Base-by-base conservation (phyloP, 2,329 filamentous ascomycete genomes). In the Dendryphion nanum region DNA sequence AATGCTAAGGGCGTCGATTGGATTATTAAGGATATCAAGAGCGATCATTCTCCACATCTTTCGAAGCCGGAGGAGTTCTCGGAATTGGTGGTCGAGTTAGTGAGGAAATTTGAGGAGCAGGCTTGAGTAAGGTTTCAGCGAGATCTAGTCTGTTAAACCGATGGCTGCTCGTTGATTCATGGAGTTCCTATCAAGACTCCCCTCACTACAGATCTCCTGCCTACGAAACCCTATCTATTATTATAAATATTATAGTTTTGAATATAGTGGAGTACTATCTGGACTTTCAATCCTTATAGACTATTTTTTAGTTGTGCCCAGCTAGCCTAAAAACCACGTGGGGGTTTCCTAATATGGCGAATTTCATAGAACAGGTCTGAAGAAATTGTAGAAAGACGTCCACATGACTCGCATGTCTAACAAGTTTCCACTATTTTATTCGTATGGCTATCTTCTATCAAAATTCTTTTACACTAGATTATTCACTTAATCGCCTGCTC, bases 401-500 rank as follows among this genome's bases (percentile, higher is more conserved):
- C 2, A 3, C 10, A 26, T 10, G 23, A 3, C 10, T 26, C 10
- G 23, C 23, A 26, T 3, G n/a, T 26, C n/a, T 26, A 26, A 26
- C 23, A n/a, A 26, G n/a, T n/a, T 26, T 26, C 23, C n/a, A 26
- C 23, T n/a, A n/a, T 26, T 26, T 26, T 26, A 26, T 26, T 8
- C 23, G 23, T 26, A n/a, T 26, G 23, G 23, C 23, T 26, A 26
- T 26, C 23, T 10, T 26, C 23, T 26, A 26, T 26, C 23, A n/a
- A 10, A n/a, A 26, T 26, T 2, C 23, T 26, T 26, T n/a, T 26
- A 8, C 23, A 26, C 23, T 26, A 26, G 10, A n/a, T 26, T n/a
- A 33, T 20, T 23, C n/a, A 18, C 18, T 17, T 17, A 35, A 6
- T 29, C 21, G 18, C 33, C 33, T 36, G 33, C 33, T 36, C 19